Percentiles rank a stretch among this genome's conserved stretches.
These are phyloP conservation scores for Botrytis squamosa DNA, from an alignment of 2,329 filamentous ascomycete species.

Conservation along the genomic window DNA sequence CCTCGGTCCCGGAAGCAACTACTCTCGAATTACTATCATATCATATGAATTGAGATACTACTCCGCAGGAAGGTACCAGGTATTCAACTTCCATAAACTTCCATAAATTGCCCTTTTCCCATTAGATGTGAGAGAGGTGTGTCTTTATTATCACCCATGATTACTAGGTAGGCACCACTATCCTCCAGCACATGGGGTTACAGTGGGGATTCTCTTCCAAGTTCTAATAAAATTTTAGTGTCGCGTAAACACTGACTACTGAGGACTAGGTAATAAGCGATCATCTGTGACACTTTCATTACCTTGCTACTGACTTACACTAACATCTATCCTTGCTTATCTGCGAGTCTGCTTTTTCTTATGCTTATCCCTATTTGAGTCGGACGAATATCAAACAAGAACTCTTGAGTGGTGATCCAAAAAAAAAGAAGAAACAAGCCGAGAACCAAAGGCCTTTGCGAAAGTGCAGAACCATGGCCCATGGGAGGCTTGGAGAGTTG, in stretches of 20 bases:
- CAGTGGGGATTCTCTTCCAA: background rate
- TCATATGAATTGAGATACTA: background rate
- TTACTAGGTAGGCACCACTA: background rate
- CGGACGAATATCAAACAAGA: background rate
- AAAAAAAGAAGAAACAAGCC: background rate
- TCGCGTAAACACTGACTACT: background rate
- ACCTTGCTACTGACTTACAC: background rate
- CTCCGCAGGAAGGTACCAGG: too few species aligned
- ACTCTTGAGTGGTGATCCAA: background rate
- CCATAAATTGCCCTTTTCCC: background rate
- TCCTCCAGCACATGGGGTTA: background rate
- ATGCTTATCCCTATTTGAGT: background rate
- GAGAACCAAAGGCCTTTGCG: background rate
- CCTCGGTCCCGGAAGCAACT: background rate
- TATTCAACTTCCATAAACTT: background rate
- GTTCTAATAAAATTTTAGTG: background rate
- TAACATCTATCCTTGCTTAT: background rate
- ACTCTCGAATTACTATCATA: background rate
- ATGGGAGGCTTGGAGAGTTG: background rate
- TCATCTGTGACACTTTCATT: background rate
- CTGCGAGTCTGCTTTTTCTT: background rate
- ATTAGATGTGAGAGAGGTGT: background rate
- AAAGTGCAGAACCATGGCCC: background rate
- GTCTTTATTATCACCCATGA: background rate
- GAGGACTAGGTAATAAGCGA: background rate